Percentiles rank a stretch among this genome's conserved stretches.
phyloP scores from a whole-genome alignment of 2,329 filamentous ascomycete genomes.

The Gnomoniopsis smithogilvyi region DNA sequence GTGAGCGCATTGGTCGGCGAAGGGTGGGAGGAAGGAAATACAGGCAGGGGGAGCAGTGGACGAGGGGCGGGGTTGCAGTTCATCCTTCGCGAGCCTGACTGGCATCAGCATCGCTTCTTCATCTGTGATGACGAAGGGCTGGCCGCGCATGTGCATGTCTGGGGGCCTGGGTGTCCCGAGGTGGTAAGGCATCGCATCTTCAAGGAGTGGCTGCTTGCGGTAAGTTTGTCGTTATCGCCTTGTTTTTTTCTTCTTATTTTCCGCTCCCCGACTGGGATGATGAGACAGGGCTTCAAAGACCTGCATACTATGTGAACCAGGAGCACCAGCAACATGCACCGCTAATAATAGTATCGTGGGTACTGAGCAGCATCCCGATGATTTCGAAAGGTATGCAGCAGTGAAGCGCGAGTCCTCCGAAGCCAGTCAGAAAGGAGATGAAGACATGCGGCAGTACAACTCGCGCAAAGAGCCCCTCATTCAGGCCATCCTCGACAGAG shows the following conservation, averaged over 20 bases:
- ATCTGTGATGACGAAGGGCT: not conserved
- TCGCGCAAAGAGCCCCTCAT: constrained; percentile 2
- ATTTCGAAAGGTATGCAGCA: constrained; percentile 1
- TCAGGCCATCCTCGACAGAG: constrained; percentile 4
- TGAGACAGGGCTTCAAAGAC: not conserved
- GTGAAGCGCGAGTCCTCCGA: constrained; percentile 2
- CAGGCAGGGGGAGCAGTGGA: not conserved
- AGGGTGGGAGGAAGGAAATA: constrained; percentile 1
- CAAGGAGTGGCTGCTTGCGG: constrained; percentile 6
- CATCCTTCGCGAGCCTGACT: not conserved
- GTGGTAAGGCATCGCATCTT: constrained; percentile 3
- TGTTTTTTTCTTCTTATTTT: not conserved
- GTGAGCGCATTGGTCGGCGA: not conserved
- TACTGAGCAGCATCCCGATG: constrained; percentile 1
- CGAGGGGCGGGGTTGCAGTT: constrained; percentile 4
- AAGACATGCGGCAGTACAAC: not conserved
- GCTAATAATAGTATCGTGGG: not conserved
- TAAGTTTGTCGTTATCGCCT: not conserved
- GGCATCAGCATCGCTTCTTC: constrained; percentile 6
- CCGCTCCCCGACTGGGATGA: not conserved
- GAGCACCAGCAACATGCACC: not conserved
- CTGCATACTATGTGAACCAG: not conserved
- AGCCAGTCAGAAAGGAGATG: not conserved
- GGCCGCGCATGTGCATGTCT: constrained; percentile 7
- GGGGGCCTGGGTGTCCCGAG: constrained; percentile 3